Conservation (phyloP, 345 rosid species). For the Psidium guajava region DNA sequence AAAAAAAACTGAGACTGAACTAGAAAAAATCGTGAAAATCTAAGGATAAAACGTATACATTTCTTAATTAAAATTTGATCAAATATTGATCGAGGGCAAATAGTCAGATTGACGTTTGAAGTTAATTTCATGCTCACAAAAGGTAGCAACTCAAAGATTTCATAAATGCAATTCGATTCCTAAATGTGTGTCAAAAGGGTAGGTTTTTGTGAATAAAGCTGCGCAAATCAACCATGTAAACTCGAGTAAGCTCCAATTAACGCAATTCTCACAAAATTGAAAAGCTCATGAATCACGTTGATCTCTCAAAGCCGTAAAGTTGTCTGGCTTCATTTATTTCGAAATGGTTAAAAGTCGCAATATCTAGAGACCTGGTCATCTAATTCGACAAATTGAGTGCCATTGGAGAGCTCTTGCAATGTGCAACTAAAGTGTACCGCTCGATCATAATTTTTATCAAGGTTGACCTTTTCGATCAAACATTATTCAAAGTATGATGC, state of each 20-base stretch:
- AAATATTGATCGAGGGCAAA: background rate
- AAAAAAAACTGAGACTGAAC: fast-evolving
- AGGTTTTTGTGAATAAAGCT: background rate
- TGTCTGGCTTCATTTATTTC: background rate
- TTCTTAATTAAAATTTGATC: background rate
- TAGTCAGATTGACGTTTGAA: background rate
- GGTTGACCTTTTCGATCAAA: background rate
- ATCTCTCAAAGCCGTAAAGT: background rate
- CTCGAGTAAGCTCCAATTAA: background rate
- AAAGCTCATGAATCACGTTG: fast-evolving
- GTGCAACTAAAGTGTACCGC: background rate
- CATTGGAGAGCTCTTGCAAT: background rate
- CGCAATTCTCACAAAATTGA: fast-evolving
- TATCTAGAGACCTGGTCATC: background rate
- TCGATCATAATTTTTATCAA: background rate
- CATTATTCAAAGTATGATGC: no score
- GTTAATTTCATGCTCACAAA: background rate
- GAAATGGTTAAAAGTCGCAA: background rate
- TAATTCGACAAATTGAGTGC: background rate
- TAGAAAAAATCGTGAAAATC: fast-evolving
- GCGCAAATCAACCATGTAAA: fast-evolving
- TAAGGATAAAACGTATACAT: background rate
- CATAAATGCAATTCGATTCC: background rate
- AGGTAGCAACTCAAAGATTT: background rate
- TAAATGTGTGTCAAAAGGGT: fast-evolving